Evolutionary conservation across 169 alveolate genomes (phyloP).

Genomic region (Eimeria praecox): DNA sequence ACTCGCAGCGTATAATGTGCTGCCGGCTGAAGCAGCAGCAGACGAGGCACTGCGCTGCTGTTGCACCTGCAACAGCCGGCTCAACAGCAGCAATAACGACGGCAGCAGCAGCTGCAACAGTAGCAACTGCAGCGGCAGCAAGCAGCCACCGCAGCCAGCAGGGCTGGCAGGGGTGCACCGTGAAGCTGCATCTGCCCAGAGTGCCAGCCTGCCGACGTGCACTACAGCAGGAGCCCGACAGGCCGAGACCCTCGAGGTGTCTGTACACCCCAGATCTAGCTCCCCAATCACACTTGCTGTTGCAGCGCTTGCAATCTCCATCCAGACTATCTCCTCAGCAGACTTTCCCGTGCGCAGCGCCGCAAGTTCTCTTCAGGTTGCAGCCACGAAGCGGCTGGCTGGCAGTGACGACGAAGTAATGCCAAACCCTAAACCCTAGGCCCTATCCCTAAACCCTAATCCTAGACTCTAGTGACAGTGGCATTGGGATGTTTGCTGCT

Average conservation of each 20-base stretch:
- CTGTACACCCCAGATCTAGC: background rate
- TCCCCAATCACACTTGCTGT: constrained; percentile 17
- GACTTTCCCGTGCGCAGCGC: constrained; percentile 65
- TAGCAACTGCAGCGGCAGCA: background rate
- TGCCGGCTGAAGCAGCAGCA: constrained; percentile 41
- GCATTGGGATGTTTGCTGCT: background rate
- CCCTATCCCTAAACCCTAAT: background rate
- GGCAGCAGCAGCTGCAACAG: background rate
- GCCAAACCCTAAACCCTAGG: background rate
- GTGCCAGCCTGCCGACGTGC: background rate
- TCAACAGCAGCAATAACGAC: background rate
- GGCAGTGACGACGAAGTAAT: constrained; percentile 50
- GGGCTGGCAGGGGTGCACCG: background rate
- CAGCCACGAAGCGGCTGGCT: constrained; percentile 31
- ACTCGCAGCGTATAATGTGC: constrained; percentile 10
- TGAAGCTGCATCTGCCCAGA: background rate
- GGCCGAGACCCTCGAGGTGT: background rate
- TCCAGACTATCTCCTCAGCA: background rate
- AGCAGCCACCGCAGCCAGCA: background rate
- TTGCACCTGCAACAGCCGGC: background rate
- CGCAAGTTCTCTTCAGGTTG: constrained; percentile 28
- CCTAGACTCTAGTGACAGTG: background rate
- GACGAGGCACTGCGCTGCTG: constrained; percentile 14
- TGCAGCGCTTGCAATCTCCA: constrained; percentile 32
- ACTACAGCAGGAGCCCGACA: background rate